Conservation (phyloP, 2,329 filamentous ascomycete genomes). For the Zymoseptoria ardabiliae region DNA sequence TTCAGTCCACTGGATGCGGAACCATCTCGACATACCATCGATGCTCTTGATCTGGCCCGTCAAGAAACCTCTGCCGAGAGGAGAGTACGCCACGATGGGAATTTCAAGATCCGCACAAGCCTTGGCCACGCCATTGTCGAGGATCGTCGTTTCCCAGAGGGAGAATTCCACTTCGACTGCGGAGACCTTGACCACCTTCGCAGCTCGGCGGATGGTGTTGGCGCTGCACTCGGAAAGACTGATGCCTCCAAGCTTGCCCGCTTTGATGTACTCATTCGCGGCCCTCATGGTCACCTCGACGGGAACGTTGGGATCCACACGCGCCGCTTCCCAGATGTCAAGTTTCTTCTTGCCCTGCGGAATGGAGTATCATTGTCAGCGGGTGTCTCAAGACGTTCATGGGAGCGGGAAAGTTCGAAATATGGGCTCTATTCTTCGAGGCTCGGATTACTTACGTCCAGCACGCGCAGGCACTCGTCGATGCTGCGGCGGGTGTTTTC, state of each 20-base stretch:
- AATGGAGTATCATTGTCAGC: too few relatives aligned
- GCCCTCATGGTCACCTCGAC: conserved; percentile 40
- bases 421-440: too few relatives aligned
- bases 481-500: conserved; percentile 38
- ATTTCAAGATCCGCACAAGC: conserved; percentile 57
- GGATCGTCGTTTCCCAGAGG: conserved; percentile 49
- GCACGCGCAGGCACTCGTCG: conserved; percentile 38
- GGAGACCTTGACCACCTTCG: conserved; percentile 48
- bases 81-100: conserved; percentile 65
- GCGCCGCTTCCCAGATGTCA: conserved; percentile 43
- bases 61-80: conserved; percentile 57
- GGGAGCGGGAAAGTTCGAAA: too few relatives aligned
- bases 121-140: conserved; percentile 51
- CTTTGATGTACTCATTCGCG: conserved; percentile 33
- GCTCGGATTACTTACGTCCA: conserved; percentile 24
- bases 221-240: conserved; percentile 41
- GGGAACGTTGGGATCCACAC: conserved; percentile 38
- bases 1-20: not conserved
- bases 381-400: too few relatives aligned
- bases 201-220: conserved; percentile 40
- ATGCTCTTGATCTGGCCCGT: conserved; percentile 45
- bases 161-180: conserved; percentile 56
- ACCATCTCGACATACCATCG: not conserved
- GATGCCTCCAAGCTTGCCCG: conserved; percentile 41
- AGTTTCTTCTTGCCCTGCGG: conserved; percentile 38